Evolutionary conservation across 2,329 filamentous ascomycete genomes (phyloP).

Genomic region (Ophiostoma quercus): DNA sequence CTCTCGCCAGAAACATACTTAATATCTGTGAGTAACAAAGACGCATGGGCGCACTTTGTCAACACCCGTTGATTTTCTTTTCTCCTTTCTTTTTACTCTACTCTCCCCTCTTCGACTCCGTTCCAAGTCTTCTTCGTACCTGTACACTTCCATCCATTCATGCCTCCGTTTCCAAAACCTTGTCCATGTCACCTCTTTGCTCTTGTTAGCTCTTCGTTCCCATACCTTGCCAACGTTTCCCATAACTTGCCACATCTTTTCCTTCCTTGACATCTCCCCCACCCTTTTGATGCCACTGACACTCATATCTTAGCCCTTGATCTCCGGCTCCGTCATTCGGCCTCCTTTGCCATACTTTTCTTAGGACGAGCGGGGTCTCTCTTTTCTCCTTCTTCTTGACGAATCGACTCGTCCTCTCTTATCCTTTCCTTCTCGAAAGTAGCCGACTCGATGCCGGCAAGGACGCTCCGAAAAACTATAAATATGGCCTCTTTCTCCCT

Average conservation of each 20-base stretch:
- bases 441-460: slow-evolving; percentile 35
- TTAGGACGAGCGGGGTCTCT: slow-evolving; percentile 40
- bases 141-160: background rate
- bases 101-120: background rate
- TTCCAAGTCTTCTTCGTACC: slow-evolving; percentile 8
- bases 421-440: slow-evolving; percentile 37
- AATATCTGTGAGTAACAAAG: background rate
- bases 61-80: background rate
- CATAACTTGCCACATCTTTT: slow-evolving; percentile 18
- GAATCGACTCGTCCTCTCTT: slow-evolving; percentile 43
- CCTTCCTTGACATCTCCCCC: slow-evolving; percentile 14
- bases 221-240: background rate
- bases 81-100: background rate
- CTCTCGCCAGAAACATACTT: background rate
- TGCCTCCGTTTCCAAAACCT: background rate
- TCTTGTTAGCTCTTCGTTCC: slow-evolving; percentile 19
- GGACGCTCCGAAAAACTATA: slow-evolving; percentile 51
- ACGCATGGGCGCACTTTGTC: background rate
- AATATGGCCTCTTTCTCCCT: slow-evolving; percentile 52
- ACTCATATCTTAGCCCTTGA: slow-evolving; percentile 19
- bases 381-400: slow-evolving; percentile 32
- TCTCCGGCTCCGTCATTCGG: slow-evolving; percentile 30
- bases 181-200: slow-evolving; percentile 3
- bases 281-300: slow-evolving; percentile 19
- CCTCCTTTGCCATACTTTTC: slow-evolving; percentile 29